Evolutionary conservation across 768 basidiomycete species (phyloP).

Genomic region (Boletellus ananiceps): DNA sequence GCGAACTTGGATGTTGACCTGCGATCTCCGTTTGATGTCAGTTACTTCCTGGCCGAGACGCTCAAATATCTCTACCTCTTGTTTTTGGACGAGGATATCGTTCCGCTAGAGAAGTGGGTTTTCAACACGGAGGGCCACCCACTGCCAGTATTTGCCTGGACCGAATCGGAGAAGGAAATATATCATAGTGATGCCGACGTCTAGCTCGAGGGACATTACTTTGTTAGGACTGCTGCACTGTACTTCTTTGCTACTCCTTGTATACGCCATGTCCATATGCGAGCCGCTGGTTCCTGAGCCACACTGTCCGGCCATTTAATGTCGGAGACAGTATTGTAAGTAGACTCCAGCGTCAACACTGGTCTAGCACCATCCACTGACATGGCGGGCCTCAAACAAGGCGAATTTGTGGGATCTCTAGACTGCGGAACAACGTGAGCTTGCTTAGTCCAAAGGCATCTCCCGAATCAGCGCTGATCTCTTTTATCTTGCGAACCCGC

Average conservation of each 20-base stretch:
- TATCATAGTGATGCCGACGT: constrained; percentile 19
- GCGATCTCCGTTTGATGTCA: constrained; percentile 7
- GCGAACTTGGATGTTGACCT: background rate
- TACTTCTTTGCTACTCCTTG: too few species aligned
- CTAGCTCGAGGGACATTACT: background rate
- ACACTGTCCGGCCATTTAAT: too few species aligned
- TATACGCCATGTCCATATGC: too few species aligned
- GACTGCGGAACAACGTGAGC: constrained; percentile 95
- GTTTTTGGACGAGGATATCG: constrained; percentile 58
- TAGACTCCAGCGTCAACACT: too few species aligned
- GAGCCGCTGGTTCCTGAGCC: too few species aligned
- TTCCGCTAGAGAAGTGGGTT: constrained; percentile 53
- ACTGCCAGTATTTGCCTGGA: constrained; percentile 67
- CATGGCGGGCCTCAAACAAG: constrained; percentile 47
- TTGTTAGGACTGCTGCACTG: background rate
- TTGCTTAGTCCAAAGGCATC: background rate
- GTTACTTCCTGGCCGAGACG: constrained; percentile 56
- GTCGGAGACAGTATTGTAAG: too few species aligned
- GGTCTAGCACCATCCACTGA: background rate
- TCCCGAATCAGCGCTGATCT: background rate
- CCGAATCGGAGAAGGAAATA: constrained; percentile 41
- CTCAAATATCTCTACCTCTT: constrained; percentile 72
- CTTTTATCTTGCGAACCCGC: constrained; percentile 1
- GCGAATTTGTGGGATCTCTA: constrained; percentile 86
- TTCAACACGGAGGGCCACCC: constrained; percentile 78